These are phyloP conservation scores for Penicillium salamii DNA, from an alignment of 495 filamentous ascomycete species.

Conservation along the genomic window DNA sequence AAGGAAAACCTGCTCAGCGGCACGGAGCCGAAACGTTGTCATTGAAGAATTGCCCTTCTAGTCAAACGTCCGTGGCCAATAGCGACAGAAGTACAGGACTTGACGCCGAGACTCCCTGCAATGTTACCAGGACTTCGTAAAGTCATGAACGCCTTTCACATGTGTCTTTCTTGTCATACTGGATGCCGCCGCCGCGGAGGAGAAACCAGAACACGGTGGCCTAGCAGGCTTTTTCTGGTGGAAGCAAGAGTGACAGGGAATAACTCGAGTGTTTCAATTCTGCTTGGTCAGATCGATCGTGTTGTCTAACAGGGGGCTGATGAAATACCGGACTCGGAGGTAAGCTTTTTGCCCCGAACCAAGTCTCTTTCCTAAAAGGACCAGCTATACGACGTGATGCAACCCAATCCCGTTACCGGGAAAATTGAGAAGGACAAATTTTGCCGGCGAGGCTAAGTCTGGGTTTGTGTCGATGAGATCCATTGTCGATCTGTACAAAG, in stretches of 20 bases:
- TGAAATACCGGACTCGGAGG: neutral
- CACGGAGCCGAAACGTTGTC: conserved; percentile 15
- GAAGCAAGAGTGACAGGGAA: neutral
- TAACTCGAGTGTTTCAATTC: neutral
- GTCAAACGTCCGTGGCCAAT: conserved; percentile 11
- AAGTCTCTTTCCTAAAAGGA: conserved; percentile 23
- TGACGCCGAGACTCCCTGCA: conserved; percentile 5
- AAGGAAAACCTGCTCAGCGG: conserved; percentile 17
- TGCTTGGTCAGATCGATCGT: neutral
- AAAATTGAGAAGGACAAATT: conserved; percentile 12
- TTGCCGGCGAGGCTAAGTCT: conserved; percentile 7
- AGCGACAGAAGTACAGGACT: neutral
- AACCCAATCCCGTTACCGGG: conserved; percentile 26
- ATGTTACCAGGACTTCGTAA: conserved; percentile 16
- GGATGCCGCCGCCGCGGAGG: conserved; percentile 10
- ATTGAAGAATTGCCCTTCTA: conserved; percentile 21
- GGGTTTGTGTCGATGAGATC: conserved; percentile 1
- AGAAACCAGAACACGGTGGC: conserved; percentile 9
- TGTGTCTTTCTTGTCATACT: conserved; percentile 19
- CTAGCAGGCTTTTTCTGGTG: conserved; percentile 6
- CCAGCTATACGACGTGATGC: conserved; percentile 27
- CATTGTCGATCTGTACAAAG: conserved; percentile 4
- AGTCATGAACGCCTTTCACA: conserved; percentile 25
- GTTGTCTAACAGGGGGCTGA: neutral
- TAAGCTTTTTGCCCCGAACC: conserved; percentile 18